These are phyloP conservation scores for Inga laurina DNA, from an alignment of 306 rosid species.

Conservation along the genomic window DNA sequence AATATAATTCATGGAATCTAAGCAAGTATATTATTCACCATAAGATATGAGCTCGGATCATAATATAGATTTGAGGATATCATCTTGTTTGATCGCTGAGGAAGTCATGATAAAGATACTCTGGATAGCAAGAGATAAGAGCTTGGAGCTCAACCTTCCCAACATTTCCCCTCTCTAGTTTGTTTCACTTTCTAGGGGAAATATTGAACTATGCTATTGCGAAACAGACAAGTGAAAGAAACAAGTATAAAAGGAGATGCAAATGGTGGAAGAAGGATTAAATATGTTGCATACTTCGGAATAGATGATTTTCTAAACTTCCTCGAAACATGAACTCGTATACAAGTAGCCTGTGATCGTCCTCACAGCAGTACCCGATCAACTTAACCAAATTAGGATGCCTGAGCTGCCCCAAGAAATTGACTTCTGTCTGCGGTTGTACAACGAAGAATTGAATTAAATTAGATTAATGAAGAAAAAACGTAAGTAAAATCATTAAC, in stretches of 20 bases:
- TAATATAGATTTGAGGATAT: constrained; percentile 1
- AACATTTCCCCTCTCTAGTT: neutral
- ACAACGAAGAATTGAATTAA: neutral
- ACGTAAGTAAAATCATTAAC: neutral
- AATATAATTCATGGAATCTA: neutral
- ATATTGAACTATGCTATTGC: neutral
- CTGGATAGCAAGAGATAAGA: neutral
- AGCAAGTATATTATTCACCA: neutral
- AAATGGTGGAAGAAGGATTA: neutral
- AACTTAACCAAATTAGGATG: constrained; percentile 95
- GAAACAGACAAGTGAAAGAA: neutral
- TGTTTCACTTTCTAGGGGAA: neutral
- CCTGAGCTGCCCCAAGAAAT: constrained; percentile 95
- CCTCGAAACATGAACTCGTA: constrained; percentile 99
- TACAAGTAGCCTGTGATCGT: constrained; percentile 92
- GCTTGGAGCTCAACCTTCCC: neutral
- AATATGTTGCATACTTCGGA: constrained; percentile 71
- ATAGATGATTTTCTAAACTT: constrained; percentile 92
- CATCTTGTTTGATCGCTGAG: neutral
- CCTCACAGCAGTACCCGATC: constrained; percentile 99
- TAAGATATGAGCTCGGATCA: neutral
- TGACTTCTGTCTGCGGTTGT: constrained; percentile 79
- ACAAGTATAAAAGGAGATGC: neutral
- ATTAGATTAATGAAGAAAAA: constrained; percentile 3
- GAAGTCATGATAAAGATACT: constrained; percentile 6